Evolutionary conservation across 352 stramenopile species (phyloP), one percentile per base, ranked within the genome.

Genomic region (Phytophthora fragariae): DNA sequence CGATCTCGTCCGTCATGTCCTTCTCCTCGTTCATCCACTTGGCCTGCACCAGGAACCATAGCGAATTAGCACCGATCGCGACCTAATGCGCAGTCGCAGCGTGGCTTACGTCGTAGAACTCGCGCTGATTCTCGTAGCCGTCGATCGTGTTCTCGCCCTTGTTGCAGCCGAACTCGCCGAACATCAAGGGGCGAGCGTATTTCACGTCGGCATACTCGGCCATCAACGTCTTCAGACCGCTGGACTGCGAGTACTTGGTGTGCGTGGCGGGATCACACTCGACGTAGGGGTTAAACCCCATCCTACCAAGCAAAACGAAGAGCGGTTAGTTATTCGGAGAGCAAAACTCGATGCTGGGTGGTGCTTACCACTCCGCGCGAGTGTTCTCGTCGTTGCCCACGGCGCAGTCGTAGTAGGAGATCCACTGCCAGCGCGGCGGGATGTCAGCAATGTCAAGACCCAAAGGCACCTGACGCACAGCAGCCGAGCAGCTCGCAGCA

Each of bases 91-190:
- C 12, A 10, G 27, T 5, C 12, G 1, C 24, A 17, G 27, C 1
- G 17, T 14, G 9, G 63, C 79, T 61, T 76, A 84, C 82, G 31
- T 93, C 84, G 44, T 81, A 82, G 58, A 92, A 93, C 14, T 61
- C 68, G 52, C 86, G 88, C 76, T 94, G 85, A 54, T 86, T 88
- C 55, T 90, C 80, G 61, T 74, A 94, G 17, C 81, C 84, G n/a
- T 93, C 79, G 52, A 95, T 72, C 1, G 88, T 94, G 65, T 92
- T 91, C 1, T 39, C 61, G 24, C 85, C 84, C 9, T 80, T 76
- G 70, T 92, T 93, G 72, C 87, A 96, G 19, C 87, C 89, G 66
- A 90, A 96, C 66, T 96, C 89, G 46, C 84, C 83, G 62, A 94
- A 91, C 77, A 96, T 90, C 33, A 94, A 65, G 1, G 85, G 84